phyloP scores from a whole-genome alignment of 75 land plant species.

The Chamaecyparis obtusa region DNA sequence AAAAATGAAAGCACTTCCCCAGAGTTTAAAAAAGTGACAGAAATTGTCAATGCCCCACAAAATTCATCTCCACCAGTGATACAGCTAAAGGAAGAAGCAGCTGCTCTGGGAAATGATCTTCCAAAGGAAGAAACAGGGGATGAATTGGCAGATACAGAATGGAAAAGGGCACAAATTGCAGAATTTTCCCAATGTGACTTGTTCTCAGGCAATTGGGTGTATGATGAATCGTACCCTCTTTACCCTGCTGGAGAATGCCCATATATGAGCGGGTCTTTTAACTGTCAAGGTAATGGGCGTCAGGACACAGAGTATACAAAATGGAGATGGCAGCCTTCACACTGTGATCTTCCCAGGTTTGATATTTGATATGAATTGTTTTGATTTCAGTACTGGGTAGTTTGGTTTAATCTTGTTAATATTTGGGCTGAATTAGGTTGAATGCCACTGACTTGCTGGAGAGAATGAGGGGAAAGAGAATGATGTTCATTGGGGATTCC shows the following conservation, averaged over 20 bases:
- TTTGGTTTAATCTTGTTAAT: neutral
- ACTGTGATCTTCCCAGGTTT: slow-evolving; percentile 52
- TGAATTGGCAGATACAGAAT: neutral
- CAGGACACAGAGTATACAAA: slow-evolving; percentile 33
- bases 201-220: slow-evolving; percentile 47
- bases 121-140: neutral
- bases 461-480: slow-evolving; percentile 22
- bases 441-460: slow-evolving; percentile 38
- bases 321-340: slow-evolving; percentile 53
- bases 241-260: slow-evolving; percentile 37
- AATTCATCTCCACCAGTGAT: neutral
- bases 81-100: neutral
- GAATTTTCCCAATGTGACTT: slow-evolving; percentile 25
- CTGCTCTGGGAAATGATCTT: neutral
- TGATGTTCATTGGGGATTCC: slow-evolving; percentile 41
- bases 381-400: neutral
- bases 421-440: slow-evolving; percentile 18
- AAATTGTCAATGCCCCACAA: neutral
- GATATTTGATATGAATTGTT: neutral
- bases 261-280: slow-evolving; percentile 35
- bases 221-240: slow-evolving; percentile 33
- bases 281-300: slow-evolving; percentile 47
- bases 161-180: neutral
- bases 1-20: neutral
- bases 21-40: neutral